Evolutionary conservation across 2,329 filamentous ascomycete species (phyloP).

Genomic region (Colletotrichum sp.): DNA sequence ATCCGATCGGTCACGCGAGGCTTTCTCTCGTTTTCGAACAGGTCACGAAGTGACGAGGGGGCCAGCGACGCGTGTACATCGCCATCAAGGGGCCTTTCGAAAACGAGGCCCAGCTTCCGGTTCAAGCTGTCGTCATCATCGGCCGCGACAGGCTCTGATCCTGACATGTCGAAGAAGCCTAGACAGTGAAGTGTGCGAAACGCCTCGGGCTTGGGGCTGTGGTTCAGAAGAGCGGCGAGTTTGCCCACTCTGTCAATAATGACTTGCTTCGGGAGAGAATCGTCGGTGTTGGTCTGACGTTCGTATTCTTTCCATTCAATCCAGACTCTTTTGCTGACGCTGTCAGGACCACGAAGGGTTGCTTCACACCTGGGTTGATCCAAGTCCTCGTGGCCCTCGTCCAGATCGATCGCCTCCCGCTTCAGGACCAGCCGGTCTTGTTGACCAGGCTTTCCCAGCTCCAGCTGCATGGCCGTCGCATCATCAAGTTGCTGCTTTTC

Average conservation of each 20-base stretch:
- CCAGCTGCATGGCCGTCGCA: conserved; percentile 40
- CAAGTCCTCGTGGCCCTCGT: conserved; percentile 33
- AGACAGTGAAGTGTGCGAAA: conserved; percentile 57
- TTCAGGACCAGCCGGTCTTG: conserved; percentile 38
- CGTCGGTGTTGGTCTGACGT: conserved; percentile 34
- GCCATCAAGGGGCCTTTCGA: conserved; percentile 49
- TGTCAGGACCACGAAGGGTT: conserved; percentile 36
- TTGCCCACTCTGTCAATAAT: conserved; percentile 51
- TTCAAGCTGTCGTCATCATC: conserved; percentile 47
- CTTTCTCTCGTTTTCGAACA: conserved; percentile 44
- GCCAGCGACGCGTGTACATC: conserved; percentile 37
- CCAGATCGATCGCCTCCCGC: conserved; percentile 37
- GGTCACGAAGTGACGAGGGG: conserved; percentile 51
- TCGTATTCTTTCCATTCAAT: conserved; percentile 58
- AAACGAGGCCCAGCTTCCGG: conserved; percentile 56
- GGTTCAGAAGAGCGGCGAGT: conserved; percentile 51
- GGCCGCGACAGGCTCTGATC: conserved; percentile 28
- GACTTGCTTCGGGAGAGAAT: conserved; percentile 43
- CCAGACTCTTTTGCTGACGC: conserved; percentile 44
- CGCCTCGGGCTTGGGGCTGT: conserved; percentile 50
- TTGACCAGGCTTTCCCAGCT: conserved; percentile 38
- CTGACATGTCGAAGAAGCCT: conserved; percentile 51
- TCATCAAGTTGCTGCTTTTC: conserved; percentile 35
- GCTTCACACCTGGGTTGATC: conserved; percentile 45
- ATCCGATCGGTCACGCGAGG: conserved; percentile 58